Evolutionary conservation across 805 yeast genomes (phyloP).

Genomic region (Wickerhamomyces kurtzmanii): DNA sequence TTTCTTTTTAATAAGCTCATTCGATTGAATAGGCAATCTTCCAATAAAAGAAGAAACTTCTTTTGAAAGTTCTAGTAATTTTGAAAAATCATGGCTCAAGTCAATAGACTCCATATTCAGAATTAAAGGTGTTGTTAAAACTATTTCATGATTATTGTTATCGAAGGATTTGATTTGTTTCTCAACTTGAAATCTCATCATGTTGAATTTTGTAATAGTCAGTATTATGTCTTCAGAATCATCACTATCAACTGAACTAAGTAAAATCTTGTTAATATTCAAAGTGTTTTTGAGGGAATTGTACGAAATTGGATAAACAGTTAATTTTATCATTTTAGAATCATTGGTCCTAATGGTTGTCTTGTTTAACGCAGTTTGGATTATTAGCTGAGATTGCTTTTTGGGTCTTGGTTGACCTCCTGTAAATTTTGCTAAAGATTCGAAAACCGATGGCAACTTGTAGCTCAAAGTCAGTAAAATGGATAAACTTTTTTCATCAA

Average conservation of each 20-base stretch:
- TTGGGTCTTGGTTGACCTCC: constrained; percentile 1
- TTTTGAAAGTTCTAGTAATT: constrained; percentile 14
- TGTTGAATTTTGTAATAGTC: constrained; percentile 15
- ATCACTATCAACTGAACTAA: constrained; percentile 9
- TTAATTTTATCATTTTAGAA: constrained; percentile 10
- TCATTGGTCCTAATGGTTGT: constrained; percentile 5
- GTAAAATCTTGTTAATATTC: constrained; percentile 21
- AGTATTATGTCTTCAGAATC: constrained; percentile 10
- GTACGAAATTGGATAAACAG: constrained; percentile 34
- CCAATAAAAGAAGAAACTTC: constrained; percentile 3
- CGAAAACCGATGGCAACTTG: constrained; percentile 16
- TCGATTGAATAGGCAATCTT: constrained; percentile 6
- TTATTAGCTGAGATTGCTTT: constrained; percentile 1
- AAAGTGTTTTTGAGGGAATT: constrained; percentile 24
- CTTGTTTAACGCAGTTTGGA: constrained; percentile 13
- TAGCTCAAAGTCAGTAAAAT: constrained; percentile 19
- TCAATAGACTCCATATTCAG: constrained; percentile 16
- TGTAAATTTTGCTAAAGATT: constrained; percentile 12
- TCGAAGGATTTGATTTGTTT: constrained; percentile 17
- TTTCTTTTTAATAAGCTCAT: constrained; percentile 12
- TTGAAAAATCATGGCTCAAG: constrained; percentile 16
- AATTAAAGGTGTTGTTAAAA: constrained; percentile 7
- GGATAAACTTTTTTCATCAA: constrained; percentile 12
- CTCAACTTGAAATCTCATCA: constrained; percentile 6
- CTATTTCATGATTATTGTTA: constrained; percentile 18